Evolutionary conservation across 164 flowering plant species (phyloP), one percentile per base, ranked within the genome.

Genomic region (Chloranthus sessilifolius): DNA sequence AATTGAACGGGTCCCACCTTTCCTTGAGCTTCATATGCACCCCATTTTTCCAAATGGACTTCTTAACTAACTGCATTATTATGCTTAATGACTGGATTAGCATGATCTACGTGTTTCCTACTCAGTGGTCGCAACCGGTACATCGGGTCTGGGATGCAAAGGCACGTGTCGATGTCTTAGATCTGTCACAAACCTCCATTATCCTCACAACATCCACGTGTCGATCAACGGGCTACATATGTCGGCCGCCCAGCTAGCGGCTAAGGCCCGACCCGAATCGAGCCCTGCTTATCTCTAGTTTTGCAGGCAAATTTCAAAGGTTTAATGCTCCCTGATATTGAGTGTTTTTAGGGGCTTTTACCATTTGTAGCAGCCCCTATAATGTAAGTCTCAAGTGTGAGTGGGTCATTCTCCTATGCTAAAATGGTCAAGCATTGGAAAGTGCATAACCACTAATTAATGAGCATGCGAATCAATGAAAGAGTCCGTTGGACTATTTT

Each of bases 61-160:
- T 35, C 43, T 62, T 64, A 64, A 67, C 70, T 43, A 64, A 61
- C 48, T 50, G 55, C 63, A 62, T 60, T 45, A 62, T 62, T 50
- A 51, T 50, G 64, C 63, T 56, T 62, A 27, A 49, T 66, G 29
- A 47, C 40, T 24, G 10, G 55, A 52, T 63, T 52, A 50, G 44
- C 20, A 38, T 23, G 16, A 31, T 53, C 58, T 67, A 67, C 57
- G 52, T 72, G 64, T 35, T 15, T 65, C 44, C 7, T 9, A 41
- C 48, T 35, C 23, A 19, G 8, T 12, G 54, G 43, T 43, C 43
- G 65, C 37, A 26, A 38, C 53, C 53, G 56, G 53, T 56, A 28
- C 7, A 39, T 54, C 38, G 14, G 17, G 33, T 24, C 24, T 31
- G 10, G 5, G 40, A 57, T 10, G 10, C 25, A 33, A 15, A 43